These are phyloP conservation scores for Kluyveromyces lactis DNA, from an alignment of 805 yeast species.

Conservation along the genomic window DNA sequence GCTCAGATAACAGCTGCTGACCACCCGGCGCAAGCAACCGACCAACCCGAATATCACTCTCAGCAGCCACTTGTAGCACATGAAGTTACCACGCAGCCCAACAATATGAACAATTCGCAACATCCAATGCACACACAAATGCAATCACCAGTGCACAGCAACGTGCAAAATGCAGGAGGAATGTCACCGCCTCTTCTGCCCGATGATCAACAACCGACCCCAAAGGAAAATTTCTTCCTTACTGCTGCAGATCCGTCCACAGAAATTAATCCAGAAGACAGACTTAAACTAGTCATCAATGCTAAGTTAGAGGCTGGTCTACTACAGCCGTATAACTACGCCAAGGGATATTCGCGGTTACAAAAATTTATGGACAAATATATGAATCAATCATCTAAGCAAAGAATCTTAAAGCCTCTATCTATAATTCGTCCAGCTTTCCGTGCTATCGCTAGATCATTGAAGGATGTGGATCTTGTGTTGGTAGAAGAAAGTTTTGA, in stretches of 20 bases:
- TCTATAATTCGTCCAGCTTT: conserved; percentile 87
- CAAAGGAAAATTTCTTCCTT: conserved; percentile 84
- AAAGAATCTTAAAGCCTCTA: conserved; percentile 77
- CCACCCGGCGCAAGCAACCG: no score
- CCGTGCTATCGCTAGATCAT: conserved; percentile 80
- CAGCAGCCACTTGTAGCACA: no score
- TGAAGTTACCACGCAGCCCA: no score
- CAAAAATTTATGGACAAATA: conserved; percentile 88
- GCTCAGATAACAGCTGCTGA: background rate
- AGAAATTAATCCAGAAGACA: conserved; percentile 87
- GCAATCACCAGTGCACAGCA: no score
- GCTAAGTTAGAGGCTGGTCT: conserved; percentile 93
- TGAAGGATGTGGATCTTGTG: conserved; percentile 85
- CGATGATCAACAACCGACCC: conserved; percentile 44
- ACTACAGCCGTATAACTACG: conserved; percentile 86
- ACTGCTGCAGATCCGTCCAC: conserved; percentile 97
- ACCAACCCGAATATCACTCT: no score
- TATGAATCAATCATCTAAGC: conserved; percentile 78
- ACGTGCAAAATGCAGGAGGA: no score
- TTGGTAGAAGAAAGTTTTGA: conserved; percentile 92
- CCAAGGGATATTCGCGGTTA: conserved; percentile 83
- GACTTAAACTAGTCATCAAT: conserved; percentile 85
- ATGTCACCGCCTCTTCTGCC: background rate
- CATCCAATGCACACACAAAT: no score
- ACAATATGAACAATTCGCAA: no score